Evolutionary conservation across 1,284 basidiomycete species (phyloP).

Genomic region (Ganoderma meredithae): DNA sequence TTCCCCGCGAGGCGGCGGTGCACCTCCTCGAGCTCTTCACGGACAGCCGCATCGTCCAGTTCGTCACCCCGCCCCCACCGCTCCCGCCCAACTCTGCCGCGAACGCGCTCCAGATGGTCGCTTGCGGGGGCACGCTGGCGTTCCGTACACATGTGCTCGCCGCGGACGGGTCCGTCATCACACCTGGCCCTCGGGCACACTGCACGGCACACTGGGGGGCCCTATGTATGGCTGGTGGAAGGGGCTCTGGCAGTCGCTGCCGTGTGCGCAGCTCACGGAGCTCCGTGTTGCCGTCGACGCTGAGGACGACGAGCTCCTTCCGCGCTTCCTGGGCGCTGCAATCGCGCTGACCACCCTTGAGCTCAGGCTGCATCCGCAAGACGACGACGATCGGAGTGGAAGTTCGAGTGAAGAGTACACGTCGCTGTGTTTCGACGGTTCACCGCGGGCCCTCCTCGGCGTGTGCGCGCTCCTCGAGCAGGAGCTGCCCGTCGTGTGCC

Average conservation of each 20-base stretch:
- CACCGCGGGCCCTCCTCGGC: neutral
- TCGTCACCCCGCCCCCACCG: neutral
- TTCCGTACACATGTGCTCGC: neutral
- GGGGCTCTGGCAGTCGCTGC: neutral
- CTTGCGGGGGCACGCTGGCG: neutral
- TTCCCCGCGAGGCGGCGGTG: neutral
- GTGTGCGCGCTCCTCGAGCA: neutral
- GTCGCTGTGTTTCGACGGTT: neutral
- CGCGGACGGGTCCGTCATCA: neutral
- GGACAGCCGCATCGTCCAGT: neutral
- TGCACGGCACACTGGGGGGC: neutral
- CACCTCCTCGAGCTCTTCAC: neutral
- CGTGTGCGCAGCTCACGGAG: neutral
- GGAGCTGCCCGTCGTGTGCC: neutral
- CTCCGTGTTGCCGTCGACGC: neutral
- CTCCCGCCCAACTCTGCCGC: neutral
- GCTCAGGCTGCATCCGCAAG: neutral
- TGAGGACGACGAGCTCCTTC: neutral
- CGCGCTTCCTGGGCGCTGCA: neutral
- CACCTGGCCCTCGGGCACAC: neutral
- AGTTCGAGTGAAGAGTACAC: neutral
- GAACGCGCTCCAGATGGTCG: neutral
- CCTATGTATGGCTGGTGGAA: neutral
- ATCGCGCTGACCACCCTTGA: neutral
- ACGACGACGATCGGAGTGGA: neutral